A percentile compares a stretch with the other conserved stretches of the same genome.
Conservation (phyloP, 305 asterid genomes). For the Fraxinus xanthoxyloides region DNA sequence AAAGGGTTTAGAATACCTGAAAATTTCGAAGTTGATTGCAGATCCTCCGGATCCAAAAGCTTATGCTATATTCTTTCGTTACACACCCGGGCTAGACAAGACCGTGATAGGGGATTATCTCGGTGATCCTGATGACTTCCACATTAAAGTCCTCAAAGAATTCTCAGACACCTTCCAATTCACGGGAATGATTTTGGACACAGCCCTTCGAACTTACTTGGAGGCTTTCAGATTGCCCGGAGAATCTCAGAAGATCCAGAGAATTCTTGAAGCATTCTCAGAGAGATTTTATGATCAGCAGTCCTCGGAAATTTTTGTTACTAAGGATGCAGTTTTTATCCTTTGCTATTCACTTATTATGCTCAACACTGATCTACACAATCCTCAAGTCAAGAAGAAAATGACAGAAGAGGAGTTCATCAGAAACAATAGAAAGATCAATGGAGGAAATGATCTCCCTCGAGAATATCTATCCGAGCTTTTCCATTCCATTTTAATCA, state of each 20-base stretch:
- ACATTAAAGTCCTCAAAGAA: constrained; percentile 70
- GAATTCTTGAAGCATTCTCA: constrained; percentile 86
- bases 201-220: constrained; percentile 57
- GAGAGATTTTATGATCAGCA: constrained; percentile 87
- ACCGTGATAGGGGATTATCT: constrained; percentile 69
- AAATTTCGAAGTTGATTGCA: constrained; percentile 47
- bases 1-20: constrained; percentile 77
- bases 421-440: constrained; percentile 67
- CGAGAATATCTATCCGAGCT: constrained; percentile 77
- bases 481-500: constrained; percentile 65
- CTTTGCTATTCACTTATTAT: constrained; percentile 85
- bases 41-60: constrained; percentile 80
- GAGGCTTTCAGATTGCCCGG: constrained; percentile 85
- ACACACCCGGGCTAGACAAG: constrained; percentile 70
- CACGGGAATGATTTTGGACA: constrained; percentile 59
- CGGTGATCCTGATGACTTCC: constrained; percentile 80
- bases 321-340: constrained; percentile 70
- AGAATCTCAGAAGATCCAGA: constrained; percentile 84
- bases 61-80: constrained; percentile 69
- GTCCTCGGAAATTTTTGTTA: constrained; percentile 71
- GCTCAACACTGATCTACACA: constrained; percentile 94
- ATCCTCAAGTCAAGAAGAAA: constrained; percentile 91
- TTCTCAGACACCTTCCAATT: constrained; percentile 74
- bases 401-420: constrained; percentile 96
- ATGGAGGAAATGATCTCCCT: constrained; percentile 88